These are phyloP conservation scores for Cadophora gregata DNA, from an alignment of 2,329 filamentous ascomycete species.

Conservation along the genomic window DNA sequence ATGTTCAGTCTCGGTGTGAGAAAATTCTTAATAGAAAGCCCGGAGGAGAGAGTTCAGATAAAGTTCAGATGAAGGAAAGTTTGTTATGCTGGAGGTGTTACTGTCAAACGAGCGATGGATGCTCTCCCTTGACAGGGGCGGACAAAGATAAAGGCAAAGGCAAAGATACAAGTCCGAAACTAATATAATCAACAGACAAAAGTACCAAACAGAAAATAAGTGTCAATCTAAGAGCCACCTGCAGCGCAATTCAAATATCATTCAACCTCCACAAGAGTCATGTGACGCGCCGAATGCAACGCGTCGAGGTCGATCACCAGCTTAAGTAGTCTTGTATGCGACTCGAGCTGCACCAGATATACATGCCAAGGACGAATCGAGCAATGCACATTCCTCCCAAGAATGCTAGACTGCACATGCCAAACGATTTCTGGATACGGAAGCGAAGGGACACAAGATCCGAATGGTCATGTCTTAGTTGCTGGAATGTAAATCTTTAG, in stretches of 20 bases:
- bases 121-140: too few relatives aligned
- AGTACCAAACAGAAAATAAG: neutral
- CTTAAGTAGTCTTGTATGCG: slow-evolving; percentile 15
- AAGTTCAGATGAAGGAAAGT: neutral
- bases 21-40: too few relatives aligned
- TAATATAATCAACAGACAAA: neutral
- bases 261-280: neutral
- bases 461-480: neutral
- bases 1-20: neutral
- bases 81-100: neutral
- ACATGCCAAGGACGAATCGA: neutral
- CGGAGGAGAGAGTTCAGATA: too few relatives aligned
- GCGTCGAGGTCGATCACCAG: neutral
- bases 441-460: too few relatives aligned
- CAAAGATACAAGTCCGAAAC: neutral
- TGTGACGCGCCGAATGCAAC: neutral
- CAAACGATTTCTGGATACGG: neutral
- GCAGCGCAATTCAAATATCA: neutral
- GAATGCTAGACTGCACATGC: neutral
- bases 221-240: neutral
- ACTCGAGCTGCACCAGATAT: slow-evolving; percentile 2
- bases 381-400: neutral
- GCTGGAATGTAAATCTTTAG: too few relatives aligned
- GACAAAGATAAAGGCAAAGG: neutral
- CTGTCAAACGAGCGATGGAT: neutral